A percentile compares a stretch with the other conserved stretches of the same genome.
These are phyloP conservation scores for Agrocybe pediades DNA, from an alignment of 768 basidiomycete genomes.

Conservation along the genomic window DNA sequence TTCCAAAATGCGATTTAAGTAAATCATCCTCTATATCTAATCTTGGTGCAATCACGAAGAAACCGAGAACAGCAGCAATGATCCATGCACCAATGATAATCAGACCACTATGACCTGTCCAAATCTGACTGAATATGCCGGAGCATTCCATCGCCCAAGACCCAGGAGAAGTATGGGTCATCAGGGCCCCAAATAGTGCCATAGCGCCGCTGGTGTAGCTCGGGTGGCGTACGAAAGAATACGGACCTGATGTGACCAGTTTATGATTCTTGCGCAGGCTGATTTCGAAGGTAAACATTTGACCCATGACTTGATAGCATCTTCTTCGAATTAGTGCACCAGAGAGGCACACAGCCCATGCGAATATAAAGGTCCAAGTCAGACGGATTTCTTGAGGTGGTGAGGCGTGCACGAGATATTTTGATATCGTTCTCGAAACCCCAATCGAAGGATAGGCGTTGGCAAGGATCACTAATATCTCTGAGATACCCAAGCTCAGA, in stretches of 20 bases:
- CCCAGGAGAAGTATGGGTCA: conserved; percentile 10
- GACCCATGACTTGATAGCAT: conserved; percentile 16
- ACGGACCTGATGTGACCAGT: conserved; percentile 19
- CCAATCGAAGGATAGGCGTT: not conserved
- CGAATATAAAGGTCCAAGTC: conserved; percentile 7
- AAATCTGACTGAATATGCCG: conserved; percentile 9
- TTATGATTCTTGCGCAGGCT: conserved; percentile 16
- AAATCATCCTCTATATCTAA: no score
- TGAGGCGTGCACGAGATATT: not conserved
- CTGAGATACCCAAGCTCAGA: conserved; percentile 18
- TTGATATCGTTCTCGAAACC: not conserved
- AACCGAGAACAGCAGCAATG: not conserved
- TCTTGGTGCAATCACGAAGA: conserved; percentile 15
- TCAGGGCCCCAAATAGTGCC: conserved; percentile 8
- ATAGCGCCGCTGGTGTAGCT: conserved; percentile 14
- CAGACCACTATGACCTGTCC: not conserved
- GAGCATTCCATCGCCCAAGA: conserved; percentile 19
- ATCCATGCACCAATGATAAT: conserved; percentile 18
- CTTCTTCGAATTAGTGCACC: conserved; percentile 12
- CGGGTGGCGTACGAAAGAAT: conserved; percentile 19
- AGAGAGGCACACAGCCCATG: conserved; percentile 10
- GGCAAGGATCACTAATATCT: conserved; percentile 19
- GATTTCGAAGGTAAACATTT: conserved; percentile 20
- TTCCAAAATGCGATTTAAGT: no score
- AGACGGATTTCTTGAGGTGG: conserved; percentile 1